Evolutionary conservation across 495 filamentous ascomycete genomes (phyloP), one percentile per base, ranked within the genome.

Genomic region (Penicillium desertorum): DNA sequence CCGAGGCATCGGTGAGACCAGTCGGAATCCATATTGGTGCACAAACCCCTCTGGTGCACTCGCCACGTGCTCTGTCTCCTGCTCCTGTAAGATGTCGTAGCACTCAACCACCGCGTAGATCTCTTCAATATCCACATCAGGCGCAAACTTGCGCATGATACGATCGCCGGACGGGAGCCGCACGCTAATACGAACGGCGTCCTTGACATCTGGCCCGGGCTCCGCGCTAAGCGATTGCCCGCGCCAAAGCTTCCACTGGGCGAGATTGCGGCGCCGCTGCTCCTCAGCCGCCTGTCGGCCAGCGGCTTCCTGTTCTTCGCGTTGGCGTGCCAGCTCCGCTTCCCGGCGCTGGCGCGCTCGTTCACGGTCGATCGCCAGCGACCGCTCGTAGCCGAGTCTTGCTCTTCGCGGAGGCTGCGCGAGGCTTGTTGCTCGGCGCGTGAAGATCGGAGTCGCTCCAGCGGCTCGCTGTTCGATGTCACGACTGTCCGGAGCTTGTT

Each of bases 61-160:
- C 0, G 69, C 62, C 20, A 69, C 59, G 9, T 37, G 45, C n/a
- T 60, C 64, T 22, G 62, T 70, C 44, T 71, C 59, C 22, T 68
- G 46, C 23, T 71, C 59, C n/a, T 67, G 49, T 22, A 92, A 58
- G 0, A 86, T 56, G 51, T 91, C 87, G 68, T 93, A 87, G 71
- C 94, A 98, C 65, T 98, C 95, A 3, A 98, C 92, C 72, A 95
- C 96, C 1, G 93, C 95, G 72, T 98, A 98, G 0, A 98, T 72
- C 63, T 96, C 92, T 67, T 98, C 94, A 27, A 98, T 73, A 1
- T 77, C 76, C 1, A 86, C 82, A 2, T 83, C 75, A 3, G 78
- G 74, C 1, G 75, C 62, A 62, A 98, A 98, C 47, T 77, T 81
- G 30, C 93, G 83, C 56, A 93, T 83, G 3, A 96, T 80, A 1